Evolutionary conservation across 495 filamentous ascomycete species (phyloP), one percentile per base, ranked within the genome.

Genomic region (Parmelia sp.): DNA sequence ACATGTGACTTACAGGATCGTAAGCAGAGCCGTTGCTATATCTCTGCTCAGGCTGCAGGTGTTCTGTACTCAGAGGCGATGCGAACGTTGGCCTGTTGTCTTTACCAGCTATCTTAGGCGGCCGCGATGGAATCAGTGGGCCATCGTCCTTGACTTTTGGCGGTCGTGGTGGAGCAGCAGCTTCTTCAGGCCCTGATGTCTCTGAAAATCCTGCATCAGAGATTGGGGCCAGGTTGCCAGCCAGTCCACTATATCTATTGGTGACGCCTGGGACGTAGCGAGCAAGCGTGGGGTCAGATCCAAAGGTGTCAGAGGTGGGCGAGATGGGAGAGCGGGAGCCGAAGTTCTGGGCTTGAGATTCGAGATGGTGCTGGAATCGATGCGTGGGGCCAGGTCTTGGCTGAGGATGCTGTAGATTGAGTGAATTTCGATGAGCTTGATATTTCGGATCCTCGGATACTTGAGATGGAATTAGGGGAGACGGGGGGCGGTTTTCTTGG

Each of bases 321-420:
- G 88, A 87, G 69, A 82, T 80, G 12, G 89, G 83, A 35, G 72
- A 71, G n/a, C 68, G 63, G 2, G 78, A 77, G 36, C 82, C 83
- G 70, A 83, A 95, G 23, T 85, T 81, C 58, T 88, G 83, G 14
- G 91, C 92, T 70, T 92, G 85, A 9, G 81, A 84, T 73, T 97
- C 92, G 6, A 96, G 81, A 8, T 88, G 85, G 12, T 83, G 85
- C 72, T 92, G 89, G 73, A 92, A 92, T 35, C 88, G 88, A 64
- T 87, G 86, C 14, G 90, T 91, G 35, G 90, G 88, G 0, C 91
- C 91, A 61, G 84, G 88, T 19, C 90, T 85, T 35, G 92, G 92
- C 72, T 97, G 92, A 21, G 92, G 92, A 75, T 97, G 92, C 72
- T 92, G 86, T 10, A 97, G 77, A 70, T 92, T 91, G 36, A 96